A percentile compares a stretch with the other conserved stretches of the same genome.
phyloP scores from a whole-genome alignment of 1,284 basidiomycete species.

The Tetrapyrgos nigripes region DNA sequence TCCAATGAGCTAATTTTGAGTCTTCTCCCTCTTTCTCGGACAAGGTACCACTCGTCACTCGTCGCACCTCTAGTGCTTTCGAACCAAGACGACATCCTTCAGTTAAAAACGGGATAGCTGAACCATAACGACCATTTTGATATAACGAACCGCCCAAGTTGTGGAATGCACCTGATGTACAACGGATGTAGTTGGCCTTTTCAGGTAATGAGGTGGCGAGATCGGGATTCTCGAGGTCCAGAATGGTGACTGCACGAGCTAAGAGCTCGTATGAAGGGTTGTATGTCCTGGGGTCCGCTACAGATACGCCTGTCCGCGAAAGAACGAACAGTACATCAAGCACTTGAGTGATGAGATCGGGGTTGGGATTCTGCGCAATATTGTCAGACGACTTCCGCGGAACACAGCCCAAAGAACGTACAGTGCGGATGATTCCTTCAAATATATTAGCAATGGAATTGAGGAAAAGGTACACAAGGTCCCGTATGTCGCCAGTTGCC shows the following conservation, averaged over 20 bases:
- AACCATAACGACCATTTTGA: conserved; percentile 61
- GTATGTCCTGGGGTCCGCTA: conserved; percentile 58
- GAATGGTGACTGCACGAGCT: conserved; percentile 44
- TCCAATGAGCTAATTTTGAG: conserved; percentile 59
- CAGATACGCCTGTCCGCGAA: conserved; percentile 52
- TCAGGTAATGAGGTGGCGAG: conserved; percentile 27
- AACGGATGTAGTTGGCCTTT: conserved; percentile 64
- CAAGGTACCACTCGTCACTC: conserved; percentile 15
- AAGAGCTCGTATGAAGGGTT: conserved; percentile 54
- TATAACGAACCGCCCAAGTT: conserved; percentile 71
- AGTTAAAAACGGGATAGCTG: conserved; percentile 69
- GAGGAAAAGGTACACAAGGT: conserved; percentile 26
- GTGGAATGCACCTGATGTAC: conserved; percentile 71
- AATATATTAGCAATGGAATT: conserved; percentile 37
- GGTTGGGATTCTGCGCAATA: conserved; percentile 31
- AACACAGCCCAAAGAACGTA: conserved; percentile 19
- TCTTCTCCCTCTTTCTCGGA: conserved; percentile 25
- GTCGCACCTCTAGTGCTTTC: conserved; percentile 46
- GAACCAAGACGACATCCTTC: conserved; percentile 62
- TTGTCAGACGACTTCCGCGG: not conserved
- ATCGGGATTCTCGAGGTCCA: conserved; percentile 31
- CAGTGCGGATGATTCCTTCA: conserved; percentile 30
- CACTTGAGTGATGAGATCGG: conserved; percentile 51
- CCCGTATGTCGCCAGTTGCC: conserved; percentile 5
- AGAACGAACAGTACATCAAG: conserved; percentile 70